phyloP scores from a whole-genome alignment of 768 basidiomycete genomes.

The Russula lepida region DNA sequence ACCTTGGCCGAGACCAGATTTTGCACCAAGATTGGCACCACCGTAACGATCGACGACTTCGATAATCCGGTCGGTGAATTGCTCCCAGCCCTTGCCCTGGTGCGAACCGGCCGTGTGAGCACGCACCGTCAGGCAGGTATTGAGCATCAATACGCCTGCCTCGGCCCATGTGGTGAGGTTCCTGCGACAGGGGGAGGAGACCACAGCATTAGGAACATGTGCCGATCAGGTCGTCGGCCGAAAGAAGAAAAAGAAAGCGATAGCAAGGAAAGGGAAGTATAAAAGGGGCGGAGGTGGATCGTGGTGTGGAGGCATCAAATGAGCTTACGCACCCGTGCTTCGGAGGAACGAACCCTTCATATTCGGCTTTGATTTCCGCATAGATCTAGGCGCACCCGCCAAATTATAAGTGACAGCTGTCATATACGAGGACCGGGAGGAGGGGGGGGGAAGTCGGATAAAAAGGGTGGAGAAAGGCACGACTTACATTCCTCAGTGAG shows the following conservation, averaged over 20 bases:
- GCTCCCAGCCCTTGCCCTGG: slow-evolving; percentile 81
- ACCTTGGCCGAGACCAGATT: slow-evolving; percentile 55
- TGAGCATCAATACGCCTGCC: slow-evolving; percentile 84
- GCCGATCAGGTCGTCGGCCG: background rate
- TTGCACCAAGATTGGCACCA: slow-evolving; percentile 52
- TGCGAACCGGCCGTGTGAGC: slow-evolving; percentile 73
- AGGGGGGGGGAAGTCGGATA: background rate
- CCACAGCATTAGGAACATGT: background rate
- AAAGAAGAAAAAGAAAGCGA: background rate
- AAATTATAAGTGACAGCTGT: slow-evolving; percentile 11
- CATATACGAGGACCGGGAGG: background rate
- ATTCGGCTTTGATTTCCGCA: slow-evolving; percentile 74
- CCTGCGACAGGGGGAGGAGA: slow-evolving; percentile 32
- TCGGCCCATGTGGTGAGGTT: slow-evolving; percentile 75
- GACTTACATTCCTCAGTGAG: slow-evolving; percentile 68
- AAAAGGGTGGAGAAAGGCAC: background rate
- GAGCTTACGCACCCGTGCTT: slow-evolving; percentile 63
- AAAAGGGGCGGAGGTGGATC: background rate
- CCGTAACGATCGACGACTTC: slow-evolving; percentile 70
- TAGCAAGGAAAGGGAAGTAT: background rate
- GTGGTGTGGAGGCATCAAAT: background rate
- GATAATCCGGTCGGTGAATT: slow-evolving; percentile 78
- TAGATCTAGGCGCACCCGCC: slow-evolving; percentile 54
- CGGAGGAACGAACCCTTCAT: slow-evolving; percentile 70
- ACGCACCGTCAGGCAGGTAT: slow-evolving; percentile 86